Conservation (phyloP, 2,329 filamentous ascomycete species). For the Paraphaeosphaeria minitans region DNA sequence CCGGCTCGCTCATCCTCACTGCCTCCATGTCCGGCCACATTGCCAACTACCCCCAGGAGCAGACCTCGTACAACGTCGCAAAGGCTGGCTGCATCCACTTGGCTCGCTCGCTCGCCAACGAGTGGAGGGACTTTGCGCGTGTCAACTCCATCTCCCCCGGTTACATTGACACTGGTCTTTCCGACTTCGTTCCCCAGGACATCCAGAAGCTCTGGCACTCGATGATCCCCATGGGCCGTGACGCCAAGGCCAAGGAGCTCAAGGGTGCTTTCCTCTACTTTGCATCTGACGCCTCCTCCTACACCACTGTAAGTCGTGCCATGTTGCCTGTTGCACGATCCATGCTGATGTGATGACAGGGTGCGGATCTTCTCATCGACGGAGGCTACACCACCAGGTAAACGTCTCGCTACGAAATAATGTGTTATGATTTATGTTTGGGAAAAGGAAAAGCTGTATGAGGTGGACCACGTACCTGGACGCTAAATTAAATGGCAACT, state of each 20-base stretch:
- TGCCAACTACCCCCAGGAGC: conserved; percentile 80
- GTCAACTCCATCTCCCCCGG: conserved; percentile 72
- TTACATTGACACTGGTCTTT: conserved; percentile 71
- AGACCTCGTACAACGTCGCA: conserved; percentile 55
- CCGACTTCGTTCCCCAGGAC: conserved; percentile 69
- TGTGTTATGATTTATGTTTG: not conserved
- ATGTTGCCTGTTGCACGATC: conserved; percentile 26
- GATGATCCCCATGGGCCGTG: conserved; percentile 80
- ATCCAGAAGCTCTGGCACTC: conserved; percentile 75
- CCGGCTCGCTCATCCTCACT: conserved; percentile 69
- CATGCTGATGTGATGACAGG: conserved; percentile 37
- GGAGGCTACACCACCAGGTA: conserved; percentile 66
- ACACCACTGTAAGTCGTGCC: conserved; percentile 66
- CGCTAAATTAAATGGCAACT: conserved; percentile 6
- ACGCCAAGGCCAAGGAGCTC: conserved; percentile 75
- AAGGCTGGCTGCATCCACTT: conserved; percentile 72
- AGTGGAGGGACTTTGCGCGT: conserved; percentile 72
- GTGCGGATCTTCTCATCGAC: conserved; percentile 74
- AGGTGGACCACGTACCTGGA: conserved; percentile 2
- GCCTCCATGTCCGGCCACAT: conserved; percentile 79
- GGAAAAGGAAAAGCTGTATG: not conserved
- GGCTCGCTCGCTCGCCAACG: conserved; percentile 67
- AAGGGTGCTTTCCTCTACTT: conserved; percentile 85
- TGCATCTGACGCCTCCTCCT: conserved; percentile 80
- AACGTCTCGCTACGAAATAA: conserved; percentile 27